These are phyloP conservation scores for Talaromyces wortmannii DNA, from an alignment of 495 filamentous ascomycete genomes.

Conservation along the genomic window DNA sequence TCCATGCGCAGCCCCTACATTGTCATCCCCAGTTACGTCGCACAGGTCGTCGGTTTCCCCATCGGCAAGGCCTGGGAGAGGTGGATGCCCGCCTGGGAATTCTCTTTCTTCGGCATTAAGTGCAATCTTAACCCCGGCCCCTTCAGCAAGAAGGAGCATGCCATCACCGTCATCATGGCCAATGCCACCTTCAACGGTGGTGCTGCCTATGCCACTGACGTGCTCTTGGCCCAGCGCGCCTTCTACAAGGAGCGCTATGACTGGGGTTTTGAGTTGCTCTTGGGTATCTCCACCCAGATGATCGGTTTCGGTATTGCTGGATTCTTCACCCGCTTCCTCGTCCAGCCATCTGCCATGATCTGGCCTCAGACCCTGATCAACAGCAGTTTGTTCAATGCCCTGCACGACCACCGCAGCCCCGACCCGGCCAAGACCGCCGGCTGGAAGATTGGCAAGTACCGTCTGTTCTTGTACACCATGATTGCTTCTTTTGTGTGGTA, in stretches of 20 bases:
- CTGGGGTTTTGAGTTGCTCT: slow-evolving; percentile 58
- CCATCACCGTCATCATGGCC: slow-evolving; percentile 67
- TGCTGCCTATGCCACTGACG: slow-evolving; percentile 62
- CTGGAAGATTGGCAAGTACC: slow-evolving; percentile 59
- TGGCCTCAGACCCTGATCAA: slow-evolving; percentile 64
- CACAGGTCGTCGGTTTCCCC: slow-evolving; percentile 65
- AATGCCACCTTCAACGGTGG: slow-evolving; percentile 41
- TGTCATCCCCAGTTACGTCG: slow-evolving; percentile 59
- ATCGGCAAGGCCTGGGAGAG: slow-evolving; percentile 52
- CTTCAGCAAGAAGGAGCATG: slow-evolving; percentile 74
- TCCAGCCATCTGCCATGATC: slow-evolving; percentile 62
- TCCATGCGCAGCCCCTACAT: slow-evolving; percentile 62
- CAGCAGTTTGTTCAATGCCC: slow-evolving; percentile 59
- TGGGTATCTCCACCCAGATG: slow-evolving; percentile 64
- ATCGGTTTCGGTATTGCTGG: slow-evolving; percentile 69
- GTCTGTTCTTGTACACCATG: slow-evolving; percentile 57
- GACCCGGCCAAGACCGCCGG: slow-evolving; percentile 53
- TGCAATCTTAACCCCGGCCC: slow-evolving; percentile 60
- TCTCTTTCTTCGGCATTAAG: slow-evolving; percentile 46
- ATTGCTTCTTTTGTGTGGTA: slow-evolving; percentile 54
- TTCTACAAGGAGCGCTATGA: slow-evolving; percentile 66
- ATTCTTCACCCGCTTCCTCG: slow-evolving; percentile 57
- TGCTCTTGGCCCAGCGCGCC: slow-evolving; percentile 55
- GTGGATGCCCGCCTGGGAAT: slow-evolving; percentile 43
- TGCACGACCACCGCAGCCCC: slow-evolving; percentile 57